Evolutionary conservation across 306 rosid species (phyloP), one percentile per base, ranked within the genome.

Genomic region (Trifolium dubium): DNA sequence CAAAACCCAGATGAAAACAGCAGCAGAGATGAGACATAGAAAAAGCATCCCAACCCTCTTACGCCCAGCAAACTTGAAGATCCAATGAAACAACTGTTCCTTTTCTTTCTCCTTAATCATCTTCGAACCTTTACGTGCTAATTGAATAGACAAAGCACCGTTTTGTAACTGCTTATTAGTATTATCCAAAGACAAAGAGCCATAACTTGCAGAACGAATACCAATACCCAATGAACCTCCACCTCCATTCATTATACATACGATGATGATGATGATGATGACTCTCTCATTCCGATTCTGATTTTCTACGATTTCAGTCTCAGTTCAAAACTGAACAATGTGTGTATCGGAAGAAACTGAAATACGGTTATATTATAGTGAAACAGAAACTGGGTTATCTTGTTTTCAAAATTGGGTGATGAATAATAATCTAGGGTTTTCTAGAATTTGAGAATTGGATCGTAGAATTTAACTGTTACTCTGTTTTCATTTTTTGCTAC

Each of bases 21-120:
- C 94, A 4, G 92, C 96, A 10, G 92, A 91, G 79, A 89, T 84
- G 81, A 82, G 76, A 74, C 84, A 89, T n/a, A 93, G 92, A 50
- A 93, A 93, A 74, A 93, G 77, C 96, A 89, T 89, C 79, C 98
- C 91, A 41, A 93, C 91, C 82, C 82, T 91, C 79, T 86, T 91
- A 49, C 96, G 85, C 34, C 89, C 89, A 58, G 90, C 91, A 70
- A 88, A 81, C 87, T 88, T 93, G 76, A 75, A 84, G 92, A 88
- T 89, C 97, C 94, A 87, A 75, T 75, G 86, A 85, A 89, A 84
- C 78, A 85, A 50, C 70, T 84, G 83, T 66, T 91, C 98, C 79
- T 85, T 93, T 62, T 91, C 98, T 89, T 93, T 93, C 56, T 90
- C 97, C 90, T 90, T 93, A 5, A 83, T 53, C 97, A 91, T 93